These are phyloP conservation scores for Monosporascus sp. DNA, from an alignment of 2,329 filamentous ascomycete genomes.

Conservation along the genomic window DNA sequence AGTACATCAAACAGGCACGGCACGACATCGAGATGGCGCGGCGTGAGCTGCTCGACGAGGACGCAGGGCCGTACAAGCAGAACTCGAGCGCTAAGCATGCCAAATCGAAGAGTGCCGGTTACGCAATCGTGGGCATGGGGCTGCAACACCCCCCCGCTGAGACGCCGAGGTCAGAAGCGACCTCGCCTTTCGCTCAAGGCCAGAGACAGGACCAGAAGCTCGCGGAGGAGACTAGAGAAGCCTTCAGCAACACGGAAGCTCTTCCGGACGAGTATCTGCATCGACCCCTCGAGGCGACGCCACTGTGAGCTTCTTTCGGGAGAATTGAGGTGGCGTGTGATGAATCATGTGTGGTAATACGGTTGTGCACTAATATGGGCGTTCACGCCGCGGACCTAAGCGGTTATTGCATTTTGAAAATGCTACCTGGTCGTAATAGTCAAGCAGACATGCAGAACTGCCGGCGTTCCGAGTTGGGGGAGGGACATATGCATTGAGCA, in stretches of 20 bases:
- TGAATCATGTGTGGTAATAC: background rate
- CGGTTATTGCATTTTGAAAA: background rate
- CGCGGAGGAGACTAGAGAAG: conserved; percentile 14
- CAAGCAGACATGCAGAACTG: background rate
- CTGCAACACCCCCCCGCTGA: conserved; percentile 36
- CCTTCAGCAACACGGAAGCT: conserved; percentile 13
- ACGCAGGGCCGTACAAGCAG: conserved; percentile 11
- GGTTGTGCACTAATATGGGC: background rate
- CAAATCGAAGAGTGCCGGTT: conserved; percentile 34
- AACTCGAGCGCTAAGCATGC: conserved; percentile 23
- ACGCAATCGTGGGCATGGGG: conserved; percentile 33
- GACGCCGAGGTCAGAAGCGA: conserved; percentile 28
- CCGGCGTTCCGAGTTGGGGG: background rate
- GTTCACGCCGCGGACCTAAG: background rate
- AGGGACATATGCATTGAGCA: background rate
- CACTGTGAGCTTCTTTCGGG: conserved; percentile 2
- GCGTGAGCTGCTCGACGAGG: conserved; percentile 25
- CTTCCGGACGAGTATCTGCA: conserved; percentile 17
- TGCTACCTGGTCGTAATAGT: background rate
- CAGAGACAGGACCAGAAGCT: conserved; percentile 6
- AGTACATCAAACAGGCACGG: conserved; percentile 52
- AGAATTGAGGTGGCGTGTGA: background rate
- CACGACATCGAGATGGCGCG: conserved; percentile 60
- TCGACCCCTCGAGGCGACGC: conserved; percentile 10
- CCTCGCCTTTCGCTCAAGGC: conserved; percentile 12